Evolutionary conservation across 306 rosid genomes (phyloP).

Genomic region (Quercus aquifolioides): DNA sequence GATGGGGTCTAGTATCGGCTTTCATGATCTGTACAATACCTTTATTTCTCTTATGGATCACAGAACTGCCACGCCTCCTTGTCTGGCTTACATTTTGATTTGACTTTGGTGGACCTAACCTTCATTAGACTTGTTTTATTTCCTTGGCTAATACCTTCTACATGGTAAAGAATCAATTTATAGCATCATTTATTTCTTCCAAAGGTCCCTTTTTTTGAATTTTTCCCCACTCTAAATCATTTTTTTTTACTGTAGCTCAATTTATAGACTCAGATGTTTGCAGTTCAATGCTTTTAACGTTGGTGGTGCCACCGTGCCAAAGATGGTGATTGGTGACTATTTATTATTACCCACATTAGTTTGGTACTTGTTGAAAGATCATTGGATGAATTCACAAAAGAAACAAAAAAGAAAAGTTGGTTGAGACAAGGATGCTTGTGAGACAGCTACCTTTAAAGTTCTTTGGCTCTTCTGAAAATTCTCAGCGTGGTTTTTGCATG

Average conservation of each 20-base stretch:
- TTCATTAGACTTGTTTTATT: constrained; percentile 30
- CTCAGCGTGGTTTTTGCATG: constrained; percentile 10
- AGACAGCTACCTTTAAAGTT: constrained; percentile 17
- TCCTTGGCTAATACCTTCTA: constrained; percentile 22
- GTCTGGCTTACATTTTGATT: constrained; percentile 38
- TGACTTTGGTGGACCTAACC: constrained; percentile 48
- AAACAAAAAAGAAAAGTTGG: not conserved
- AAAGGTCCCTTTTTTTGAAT: constrained; percentile 15
- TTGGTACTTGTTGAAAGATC: not conserved
- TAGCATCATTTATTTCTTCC: constrained; percentile 10
- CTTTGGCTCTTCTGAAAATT: constrained; percentile 15
- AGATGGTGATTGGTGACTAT: not conserved
- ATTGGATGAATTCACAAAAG: not conserved
- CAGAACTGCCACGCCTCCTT: constrained; percentile 52
- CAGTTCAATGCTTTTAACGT: not conserved
- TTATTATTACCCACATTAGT: not conserved
- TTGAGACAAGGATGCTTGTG: not conserved
- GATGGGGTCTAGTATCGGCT: not conserved
- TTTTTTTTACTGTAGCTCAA: not conserved
- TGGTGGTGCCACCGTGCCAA: too few species aligned
- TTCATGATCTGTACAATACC: not conserved
- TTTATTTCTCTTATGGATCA: constrained; percentile 20
- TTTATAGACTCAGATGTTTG: not conserved
- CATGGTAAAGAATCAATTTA: constrained; percentile 5
- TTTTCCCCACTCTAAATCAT: not conserved